Base-by-base conservation (phyloP, 208 protist species). In the Acanthamoeba lugdunensis region DNA sequence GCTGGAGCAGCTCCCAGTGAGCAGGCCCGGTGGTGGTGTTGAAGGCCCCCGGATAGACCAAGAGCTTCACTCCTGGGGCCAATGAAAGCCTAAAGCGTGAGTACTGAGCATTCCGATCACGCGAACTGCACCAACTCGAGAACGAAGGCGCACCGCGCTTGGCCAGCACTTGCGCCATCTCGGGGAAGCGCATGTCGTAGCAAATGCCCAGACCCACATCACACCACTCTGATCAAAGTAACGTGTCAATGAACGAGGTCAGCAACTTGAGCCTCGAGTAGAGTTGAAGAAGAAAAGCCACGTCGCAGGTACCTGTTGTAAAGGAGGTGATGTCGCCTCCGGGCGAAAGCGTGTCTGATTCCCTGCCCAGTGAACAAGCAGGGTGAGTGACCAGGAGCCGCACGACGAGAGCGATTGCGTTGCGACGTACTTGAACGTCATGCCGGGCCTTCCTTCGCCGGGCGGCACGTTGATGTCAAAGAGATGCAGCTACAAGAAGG, bases 21-120 rank as follows among this genome's bases (percentile, higher is more conserved):
- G 97, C 90, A 6, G 99, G 98, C 0, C 99, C 99, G 3, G 99
- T 99, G 11, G 98, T 98, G 98, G 99, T 99, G 96, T 99, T 99
- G 95, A 99, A 99, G 2, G 98, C 98, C 58, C 97, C 98, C 6
- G 98, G 98, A 95, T 98, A 99, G 14, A 99, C 95, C 28, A 99
- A 89, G 41, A 99, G 96, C 9, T 97, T 97, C 8, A 97, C 98
- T 3, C 97, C 88, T 91, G 30, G 7, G 14, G 14, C 14, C 52
- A 16, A 11, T 41, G 2, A 41, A 41, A 41, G 52, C 5, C 52
- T 16, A 56, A 16, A 11, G 52, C 52, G 52, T 56, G 52, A 18
- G 52, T 18, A 16, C 14, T 21, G 50, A 25, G 65, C 30, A 7
- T n/a, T n/a, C 6, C 21, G 79, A 18, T 87, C 28, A 87, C 33